These are phyloP conservation scores for Maudiozyma pseudohumilis DNA, from an alignment of 805 yeast species.

Conservation along the genomic window DNA sequence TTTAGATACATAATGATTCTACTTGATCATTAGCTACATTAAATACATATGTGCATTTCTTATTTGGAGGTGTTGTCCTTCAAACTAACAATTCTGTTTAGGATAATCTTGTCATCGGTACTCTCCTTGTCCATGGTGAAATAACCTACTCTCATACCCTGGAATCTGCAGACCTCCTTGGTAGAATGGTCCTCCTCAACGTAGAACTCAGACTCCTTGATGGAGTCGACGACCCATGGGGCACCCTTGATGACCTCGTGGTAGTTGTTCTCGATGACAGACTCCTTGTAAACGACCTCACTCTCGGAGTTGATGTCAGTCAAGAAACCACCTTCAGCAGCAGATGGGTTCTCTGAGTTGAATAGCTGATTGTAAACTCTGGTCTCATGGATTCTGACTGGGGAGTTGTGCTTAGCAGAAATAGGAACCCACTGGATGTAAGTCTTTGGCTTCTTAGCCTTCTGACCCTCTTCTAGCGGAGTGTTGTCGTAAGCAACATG, in stretches of 20 bases:
- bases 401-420: slow-evolving; percentile 48
- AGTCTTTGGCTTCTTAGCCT: slow-evolving; percentile 78
- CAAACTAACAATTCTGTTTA: slow-evolving; percentile 88
- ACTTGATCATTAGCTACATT: too few relatives aligned
- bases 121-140: slow-evolving; percentile 84
- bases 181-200: slow-evolving; percentile 55
- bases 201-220: slow-evolving; percentile 50
- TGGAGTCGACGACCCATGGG: slow-evolving; percentile 62
- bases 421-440: slow-evolving; percentile 94
- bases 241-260: slow-evolving; percentile 53
- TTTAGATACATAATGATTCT: too few relatives aligned
- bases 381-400: slow-evolving; percentile 60
- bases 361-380: slow-evolving; percentile 83
- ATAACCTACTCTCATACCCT: slow-evolving; percentile 93
- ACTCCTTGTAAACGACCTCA: slow-evolving; percentile 53
- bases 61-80: slow-evolving; percentile 57
- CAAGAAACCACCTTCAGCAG: slow-evolving; percentile 80
- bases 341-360: slow-evolving; percentile 81
- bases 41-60: too few relatives aligned
- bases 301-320: slow-evolving; percentile 75
- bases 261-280: slow-evolving; percentile 74
- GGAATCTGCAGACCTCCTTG: slow-evolving; percentile 88
- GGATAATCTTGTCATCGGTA: slow-evolving; percentile 47
- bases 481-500: slow-evolving; percentile 72
- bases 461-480: slow-evolving; percentile 15